Evolutionary conservation across 2,329 filamentous ascomycete species (phyloP), one percentile per base, ranked within the genome.

Genomic region (Setomelanomma holmii): DNA sequence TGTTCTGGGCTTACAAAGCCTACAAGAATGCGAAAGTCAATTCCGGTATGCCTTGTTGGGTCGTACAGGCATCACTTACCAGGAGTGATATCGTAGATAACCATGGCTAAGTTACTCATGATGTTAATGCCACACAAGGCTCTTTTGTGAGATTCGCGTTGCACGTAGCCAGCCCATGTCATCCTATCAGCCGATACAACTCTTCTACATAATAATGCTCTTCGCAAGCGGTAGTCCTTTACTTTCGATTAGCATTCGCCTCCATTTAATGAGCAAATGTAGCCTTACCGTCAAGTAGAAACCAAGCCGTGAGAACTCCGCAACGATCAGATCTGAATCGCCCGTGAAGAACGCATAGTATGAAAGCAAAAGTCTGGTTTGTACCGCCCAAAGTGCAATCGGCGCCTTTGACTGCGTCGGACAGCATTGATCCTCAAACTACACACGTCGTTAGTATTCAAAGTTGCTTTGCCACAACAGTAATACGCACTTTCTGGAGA

Each of bases 1-100:
- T 75, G 71, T 30, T 73, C 64, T 4, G 66, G 67, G 4, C 69
- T 59, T 16, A 68, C 67, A 36, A 73, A 70, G 10, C 65, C 68
- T 7, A 30, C 3, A 30, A 30, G 10, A 2, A 2, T 30, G 10
- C 27, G 14, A 6, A n/a, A n/a, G n/a, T n/a, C n/a, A n/a, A n/a
- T n/a, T n/a, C n/a, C n/a, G n/a, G n/a, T n/a, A n/a, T n/a, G n/a
- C n/a, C n/a, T n/a, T n/a, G n/a, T n/a, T n/a, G n/a, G n/a, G n/a
- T n/a, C n/a, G n/a, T n/a, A n/a, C n/a, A n/a, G n/a, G n/a, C n/a
- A 10, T 30, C 10, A 6, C 27, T 14, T 30, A 30, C 27, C 27
- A 14, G 71, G 69, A 4, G 60, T 64, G 19, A 71, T 60, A 16
- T 67, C 70, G 44, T 71, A 75, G 5, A 66, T 65, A 27, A 72